phyloP scores from a whole-genome alignment of 768 basidiomycete species.

The Vararia minispora region DNA sequence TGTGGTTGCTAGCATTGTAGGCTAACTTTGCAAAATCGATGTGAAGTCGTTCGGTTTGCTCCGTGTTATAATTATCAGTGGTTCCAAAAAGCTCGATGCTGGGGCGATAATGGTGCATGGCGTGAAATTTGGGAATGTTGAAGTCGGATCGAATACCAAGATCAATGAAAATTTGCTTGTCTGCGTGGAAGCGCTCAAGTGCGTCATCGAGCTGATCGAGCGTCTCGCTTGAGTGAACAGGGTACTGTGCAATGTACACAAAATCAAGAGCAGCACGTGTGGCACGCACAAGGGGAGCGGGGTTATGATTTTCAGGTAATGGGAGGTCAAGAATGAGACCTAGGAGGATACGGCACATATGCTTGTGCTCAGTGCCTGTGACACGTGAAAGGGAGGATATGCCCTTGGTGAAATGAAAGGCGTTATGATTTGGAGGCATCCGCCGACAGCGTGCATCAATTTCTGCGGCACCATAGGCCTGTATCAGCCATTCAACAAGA shows the following conservation, averaged over 20 bases:
- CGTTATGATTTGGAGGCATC: conserved; percentile 20
- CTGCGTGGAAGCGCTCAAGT: background rate
- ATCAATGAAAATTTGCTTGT: background rate
- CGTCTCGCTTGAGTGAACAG: background rate
- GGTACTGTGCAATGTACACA: background rate
- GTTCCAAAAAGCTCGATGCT: background rate
- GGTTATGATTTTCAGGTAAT: background rate
- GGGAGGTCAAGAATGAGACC: background rate
- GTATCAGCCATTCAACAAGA: background rate
- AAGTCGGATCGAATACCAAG: background rate
- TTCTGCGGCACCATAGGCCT: conserved; percentile 15
- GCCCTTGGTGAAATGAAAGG: conserved; percentile 30
- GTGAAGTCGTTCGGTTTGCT: conserved; percentile 2
- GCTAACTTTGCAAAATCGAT: background rate
- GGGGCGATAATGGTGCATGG: background rate
- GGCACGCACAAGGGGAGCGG: background rate
- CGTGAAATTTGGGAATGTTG: background rate
- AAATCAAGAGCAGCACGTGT: background rate
- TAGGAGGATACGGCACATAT: conserved; percentile 12
- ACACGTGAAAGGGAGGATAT: conserved; percentile 30
- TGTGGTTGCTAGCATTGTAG: background rate
- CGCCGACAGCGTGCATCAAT: conserved; percentile 26
- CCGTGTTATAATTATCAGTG: conserved; percentile 1
- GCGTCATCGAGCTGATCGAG: background rate
- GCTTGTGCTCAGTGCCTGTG: conserved; percentile 32